Base-by-base conservation (phyloP, 2,329 filamentous ascomycete genomes). In the Orbilia javanica region DNA sequence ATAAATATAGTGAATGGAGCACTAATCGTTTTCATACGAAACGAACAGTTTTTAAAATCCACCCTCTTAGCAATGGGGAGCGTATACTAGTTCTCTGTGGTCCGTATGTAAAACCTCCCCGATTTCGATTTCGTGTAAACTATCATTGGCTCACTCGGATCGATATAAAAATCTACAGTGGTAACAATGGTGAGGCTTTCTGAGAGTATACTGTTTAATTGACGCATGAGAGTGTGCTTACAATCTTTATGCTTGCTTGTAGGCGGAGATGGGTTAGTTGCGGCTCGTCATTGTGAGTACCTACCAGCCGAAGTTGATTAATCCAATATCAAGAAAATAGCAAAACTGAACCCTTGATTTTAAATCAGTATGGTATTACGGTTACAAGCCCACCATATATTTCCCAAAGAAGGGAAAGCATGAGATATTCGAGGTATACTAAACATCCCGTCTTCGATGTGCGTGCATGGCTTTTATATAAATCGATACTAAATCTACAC, bases 251-350 rank as follows among this genome's bases (percentile, higher is more conserved):
- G 13, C 15, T n/a, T 44, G 13, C 15, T n/a, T 50, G 34, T 66
- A 94, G 93, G 96, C 79, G 96, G 96, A 42, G 96, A 99, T 84
- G 96, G 96, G 1, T 89, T 99, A 2, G 96, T 99, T 29, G 94
- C 95, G 57, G 96, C 96, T 66, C 90, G 96, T 27, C 96, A 99
- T 84, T 88, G 4, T 79, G 55, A n/a, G 75, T 50, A 46, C 7
- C 20, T 25, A 55, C 3, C 36, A 39, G n/a, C n/a, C n/a, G 10
- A 36, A 7, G 34, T 39, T 39, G 3, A 39, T 39, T n/a, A n/a
- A n/a, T n/a, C n/a, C n/a, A n/a, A n/a, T n/a, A n/a, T n/a, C 22
- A 55, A 34, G 13, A 29, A 34, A 25, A 34, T 13, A 31, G 36
- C 31, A 20, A 20, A 48, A 44, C 42, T 44, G 4, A 18, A 10